Conservation (phyloP, 2,329 filamentous ascomycete species). For the Septoria linicola region DNA sequence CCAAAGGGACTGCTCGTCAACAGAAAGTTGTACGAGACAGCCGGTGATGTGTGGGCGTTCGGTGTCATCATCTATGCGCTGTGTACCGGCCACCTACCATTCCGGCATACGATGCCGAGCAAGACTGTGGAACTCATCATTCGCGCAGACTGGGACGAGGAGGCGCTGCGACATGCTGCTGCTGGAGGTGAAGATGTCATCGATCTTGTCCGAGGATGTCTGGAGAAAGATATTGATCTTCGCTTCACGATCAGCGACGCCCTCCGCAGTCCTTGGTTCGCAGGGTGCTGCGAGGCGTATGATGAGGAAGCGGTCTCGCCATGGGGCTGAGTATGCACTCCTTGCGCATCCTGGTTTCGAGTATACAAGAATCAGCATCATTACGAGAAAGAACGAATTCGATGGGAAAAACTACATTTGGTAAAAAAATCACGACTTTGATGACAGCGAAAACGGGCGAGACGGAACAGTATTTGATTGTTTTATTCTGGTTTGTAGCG, state of each 20-base stretch:
- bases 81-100: slow-evolving; percentile 61
- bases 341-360: too few species aligned
- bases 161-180: slow-evolving; percentile 49
- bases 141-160: slow-evolving; percentile 58
- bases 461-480: background rate
- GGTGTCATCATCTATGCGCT: slow-evolving; percentile 63
- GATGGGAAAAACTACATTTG: too few species aligned
- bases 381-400: too few species aligned
- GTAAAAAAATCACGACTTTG: too few species aligned
- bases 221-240: slow-evolving; percentile 55
- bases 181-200: slow-evolving; percentile 49
- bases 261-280: slow-evolving; percentile 57
- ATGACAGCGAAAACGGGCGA: too few species aligned
- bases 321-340: slow-evolving; percentile 3
- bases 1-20: slow-evolving; percentile 49
- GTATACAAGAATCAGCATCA: background rate
- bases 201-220: slow-evolving; percentile 59
- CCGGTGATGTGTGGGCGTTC: slow-evolving; percentile 66
- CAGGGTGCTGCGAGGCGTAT: slow-evolving; percentile 28
- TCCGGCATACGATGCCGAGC: slow-evolving; percentile 59
- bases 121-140: slow-evolving; percentile 60
- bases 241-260: slow-evolving; percentile 60
- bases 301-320: slow-evolving; percentile 22
- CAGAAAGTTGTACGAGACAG: slow-evolving; percentile 49
- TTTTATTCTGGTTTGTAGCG: background rate